These are phyloP conservation scores for Aulographum hederae DNA, from an alignment of 2,329 filamentous ascomycete genomes.

Conservation along the genomic window DNA sequence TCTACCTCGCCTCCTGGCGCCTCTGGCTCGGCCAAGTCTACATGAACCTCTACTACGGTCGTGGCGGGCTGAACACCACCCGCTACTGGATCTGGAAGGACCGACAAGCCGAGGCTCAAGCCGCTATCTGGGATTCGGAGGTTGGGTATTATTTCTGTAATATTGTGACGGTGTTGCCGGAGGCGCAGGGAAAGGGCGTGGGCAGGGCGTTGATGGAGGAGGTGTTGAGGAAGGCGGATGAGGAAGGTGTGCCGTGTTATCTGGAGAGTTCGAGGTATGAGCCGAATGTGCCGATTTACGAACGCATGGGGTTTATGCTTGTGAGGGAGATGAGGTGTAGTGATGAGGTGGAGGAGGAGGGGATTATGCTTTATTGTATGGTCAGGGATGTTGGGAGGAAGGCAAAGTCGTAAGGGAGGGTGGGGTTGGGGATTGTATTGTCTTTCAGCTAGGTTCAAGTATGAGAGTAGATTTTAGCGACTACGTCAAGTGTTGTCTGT, in stretches of 20 bases:
- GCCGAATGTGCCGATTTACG: constrained; percentile 55
- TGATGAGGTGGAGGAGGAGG: constrained; percentile 38
- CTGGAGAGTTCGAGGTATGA: constrained; percentile 49
- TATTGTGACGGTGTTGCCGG: constrained; percentile 50
- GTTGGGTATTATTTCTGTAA: constrained; percentile 62
- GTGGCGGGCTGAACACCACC: constrained; percentile 47
- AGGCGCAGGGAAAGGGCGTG: constrained; percentile 47
- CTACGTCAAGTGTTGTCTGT: no score
- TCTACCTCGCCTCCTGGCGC: constrained; percentile 46
- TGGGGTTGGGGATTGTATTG: no score
- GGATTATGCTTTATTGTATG: constrained; percentile 27
- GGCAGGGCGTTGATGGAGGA: constrained; percentile 45
- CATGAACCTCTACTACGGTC: constrained; percentile 51
- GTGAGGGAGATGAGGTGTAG: constrained; percentile 48
- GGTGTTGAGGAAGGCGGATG: constrained; percentile 45
- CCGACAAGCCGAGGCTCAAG: constrained; percentile 42
- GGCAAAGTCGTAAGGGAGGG: constrained; percentile 1
- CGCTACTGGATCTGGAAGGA: constrained; percentile 60
- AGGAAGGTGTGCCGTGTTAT: constrained; percentile 46
- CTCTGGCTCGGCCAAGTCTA: constrained; percentile 46
- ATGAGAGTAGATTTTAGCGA: no score
- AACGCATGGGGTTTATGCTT: constrained; percentile 48
- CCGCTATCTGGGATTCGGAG: constrained; percentile 43
- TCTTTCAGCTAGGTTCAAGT: no score
- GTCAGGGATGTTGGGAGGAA: constrained; percentile 18